Evolutionary conservation across 805 yeast genomes (phyloP), one percentile per base, ranked within the genome.

Genomic region (Saturnispora galanensis): DNA sequence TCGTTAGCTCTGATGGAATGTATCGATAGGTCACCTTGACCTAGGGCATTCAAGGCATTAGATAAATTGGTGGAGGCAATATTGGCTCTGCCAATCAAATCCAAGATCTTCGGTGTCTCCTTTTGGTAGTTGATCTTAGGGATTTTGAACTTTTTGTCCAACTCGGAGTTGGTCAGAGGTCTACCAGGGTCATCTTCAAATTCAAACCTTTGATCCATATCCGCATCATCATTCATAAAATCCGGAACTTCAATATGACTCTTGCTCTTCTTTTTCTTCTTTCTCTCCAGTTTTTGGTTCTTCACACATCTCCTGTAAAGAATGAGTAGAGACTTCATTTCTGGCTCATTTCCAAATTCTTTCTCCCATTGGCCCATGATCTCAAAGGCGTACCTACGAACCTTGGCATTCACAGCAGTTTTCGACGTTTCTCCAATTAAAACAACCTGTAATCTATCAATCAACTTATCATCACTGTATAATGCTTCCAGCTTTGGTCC

Each of bases 51-150:
- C 38, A 84, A 60, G 1, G 77, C 62, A 57, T 89, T 88, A 38
- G 67, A 65, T 52, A 93, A 68, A 15, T 80, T 76, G 1, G 88
- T 81, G 5, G 95, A 76, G 9, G 81, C 74, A 4, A 86, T 76
- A 45, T 84, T 76, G 15, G 95, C 79, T 46, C 84, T 82, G 1
- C 95, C 85, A 40, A 89, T 74, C 5, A 81, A 64, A 26, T 71
- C 63, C 46, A 77, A 69, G 49, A 90, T 82, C 58, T 72, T 78
- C 15, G 95, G 89, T 1, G 79, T 76, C 55, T 84, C 95, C 49
- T 78, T 76, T 41, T 67, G 70, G 51, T 85, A 66, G 59, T 84
- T 74, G 52, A 84, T 79, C 50, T 69, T 74, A 2, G 93, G 90
- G 39, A 83, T 81, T 49, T 71, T 66, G 59, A 66, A 82, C 56